Evolutionary conservation across 2,329 filamentous ascomycete species (phyloP), one percentile per base, ranked within the genome.

Genomic region (Conoideocrella luteorostrata): DNA sequence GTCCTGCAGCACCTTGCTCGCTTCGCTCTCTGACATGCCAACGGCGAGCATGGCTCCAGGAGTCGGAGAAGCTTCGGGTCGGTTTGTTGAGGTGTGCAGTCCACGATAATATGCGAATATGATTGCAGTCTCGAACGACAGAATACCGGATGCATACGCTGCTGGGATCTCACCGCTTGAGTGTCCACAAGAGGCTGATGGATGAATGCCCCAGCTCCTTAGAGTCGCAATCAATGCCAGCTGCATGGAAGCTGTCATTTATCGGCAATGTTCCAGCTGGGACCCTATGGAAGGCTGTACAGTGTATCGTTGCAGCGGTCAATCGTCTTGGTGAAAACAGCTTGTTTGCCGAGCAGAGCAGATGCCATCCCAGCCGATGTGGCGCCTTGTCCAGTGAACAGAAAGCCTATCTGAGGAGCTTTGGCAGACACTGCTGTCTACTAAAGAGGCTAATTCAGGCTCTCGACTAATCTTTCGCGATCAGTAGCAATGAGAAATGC

Each of bases 131-230:
- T 59, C 52, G 4, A 55, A 53, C 4, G 54, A 54, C 0, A 71
- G 39, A 3, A 57, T 53, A 2, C 64, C 66, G 2, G 62, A 54
- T 2, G 65, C 57, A 44, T 67, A 70, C 0, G 69, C 68, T 17
- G 68, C 67, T 2, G 49, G 65, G 36, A 71, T 70, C 46, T 72
- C 69, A 9, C 69, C 69, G 13, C 59, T 64, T 0, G 67, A 70
- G 47, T 72, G 69, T 3, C 69, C 66, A 4, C 60, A 55, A 1
- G 69, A 64, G 9, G 57, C 61, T 0, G 45, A 20, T 2, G 67
- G 63, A n/a, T 35, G 45, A 23, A 72, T 59, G 1, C 57, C 57
- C 59, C 65, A 67, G 2, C 47, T 46, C 5, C 40, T 38, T 2
- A 71, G 45, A 3, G 71, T 45, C 7, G 65, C 57, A 3, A 65